phyloP scores from a whole-genome alignment of 1,139 yeast species.

The Hyphopichia fennica region DNA sequence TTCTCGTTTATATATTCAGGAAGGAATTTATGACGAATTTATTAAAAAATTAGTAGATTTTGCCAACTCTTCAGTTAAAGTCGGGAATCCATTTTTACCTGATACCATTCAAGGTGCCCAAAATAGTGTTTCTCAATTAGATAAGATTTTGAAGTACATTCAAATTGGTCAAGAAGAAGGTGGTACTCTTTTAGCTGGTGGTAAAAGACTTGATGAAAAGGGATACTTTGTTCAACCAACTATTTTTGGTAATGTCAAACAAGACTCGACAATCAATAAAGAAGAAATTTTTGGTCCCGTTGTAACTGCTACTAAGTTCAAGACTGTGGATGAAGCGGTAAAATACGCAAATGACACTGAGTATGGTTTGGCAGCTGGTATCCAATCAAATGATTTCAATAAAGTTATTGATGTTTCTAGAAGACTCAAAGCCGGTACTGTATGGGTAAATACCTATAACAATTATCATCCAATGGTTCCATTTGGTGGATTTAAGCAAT shows the following conservation, averaged over 20 bases:
- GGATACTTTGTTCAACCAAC: conserved; percentile 84
- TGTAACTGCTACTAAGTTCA: conserved; percentile 71
- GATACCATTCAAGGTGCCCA: conserved; percentile 83
- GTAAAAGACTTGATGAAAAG: conserved; percentile 62
- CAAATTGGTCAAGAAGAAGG: conserved; percentile 75
- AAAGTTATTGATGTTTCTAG: conserved; percentile 41
- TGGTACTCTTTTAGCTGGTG: conserved; percentile 75
- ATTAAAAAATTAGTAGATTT: conserved; percentile 59
- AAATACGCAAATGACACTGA: conserved; percentile 68
- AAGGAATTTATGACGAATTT: conserved; percentile 68
- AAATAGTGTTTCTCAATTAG: conserved; percentile 71
- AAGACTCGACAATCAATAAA: conserved; percentile 65
- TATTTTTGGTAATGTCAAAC: conserved; percentile 67
- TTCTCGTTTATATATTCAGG: conserved; percentile 78
- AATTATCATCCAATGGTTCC: conserved; percentile 29
- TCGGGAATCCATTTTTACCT: conserved; percentile 78
- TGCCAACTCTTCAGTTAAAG: conserved; percentile 50
- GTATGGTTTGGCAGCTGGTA: conserved; percentile 81
- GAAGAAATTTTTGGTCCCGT: conserved; percentile 93
- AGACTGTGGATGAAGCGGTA: conserved; percentile 69
- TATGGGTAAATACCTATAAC: conserved; percentile 29
- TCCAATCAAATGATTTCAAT: conserved; percentile 59
- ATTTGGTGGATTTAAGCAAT: conserved; percentile 29
- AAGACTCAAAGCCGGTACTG: conserved; percentile 24
- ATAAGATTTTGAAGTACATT: conserved; percentile 72